Conservation (phyloP, 306 rosid species). For the Malus asiatica region DNA sequence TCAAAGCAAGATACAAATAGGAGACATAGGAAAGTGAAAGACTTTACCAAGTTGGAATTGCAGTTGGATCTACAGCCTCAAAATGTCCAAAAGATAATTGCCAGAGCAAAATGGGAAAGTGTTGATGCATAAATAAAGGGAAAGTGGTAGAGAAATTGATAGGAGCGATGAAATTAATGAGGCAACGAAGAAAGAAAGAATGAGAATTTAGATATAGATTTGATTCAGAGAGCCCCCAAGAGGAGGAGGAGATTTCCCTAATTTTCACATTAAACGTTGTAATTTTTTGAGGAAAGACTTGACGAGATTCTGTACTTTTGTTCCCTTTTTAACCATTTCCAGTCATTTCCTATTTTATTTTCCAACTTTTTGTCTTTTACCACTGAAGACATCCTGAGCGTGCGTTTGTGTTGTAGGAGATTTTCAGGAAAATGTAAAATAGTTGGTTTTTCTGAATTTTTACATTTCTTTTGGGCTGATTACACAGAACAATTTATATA, state of each 20-base stretch:
- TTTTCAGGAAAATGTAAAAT: not conserved
- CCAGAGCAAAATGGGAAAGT: not conserved
- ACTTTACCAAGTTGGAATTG: conserved; percentile 18
- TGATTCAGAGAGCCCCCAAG: conserved; percentile 15
- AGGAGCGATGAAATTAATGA: not conserved
- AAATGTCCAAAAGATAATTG: conserved; percentile 1
- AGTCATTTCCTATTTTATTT: not conserved
- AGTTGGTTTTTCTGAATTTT: not conserved
- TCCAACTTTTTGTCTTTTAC: not conserved
- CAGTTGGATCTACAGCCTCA: conserved; percentile 23
- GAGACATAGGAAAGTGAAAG: not conserved
- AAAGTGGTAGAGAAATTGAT: not conserved
- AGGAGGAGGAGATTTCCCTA: conserved; percentile 3
- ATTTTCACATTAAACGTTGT: not conserved
- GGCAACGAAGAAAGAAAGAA: not conserved
- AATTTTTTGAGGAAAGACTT: not conserved
- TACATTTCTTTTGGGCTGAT: too few species aligned
- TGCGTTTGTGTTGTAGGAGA: not conserved
- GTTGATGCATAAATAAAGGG: not conserved
- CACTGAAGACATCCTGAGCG: not conserved
- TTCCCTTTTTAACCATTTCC: not conserved
- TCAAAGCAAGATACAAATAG: not conserved
- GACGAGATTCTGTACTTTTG: not conserved
- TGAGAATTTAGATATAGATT: conserved; percentile 19
- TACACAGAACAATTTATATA: too few species aligned